Evolutionary conservation across 441 rosid genomes (phyloP), one percentile per base, ranked within the genome.

Genomic region (Raphanus hybrid): DNA sequence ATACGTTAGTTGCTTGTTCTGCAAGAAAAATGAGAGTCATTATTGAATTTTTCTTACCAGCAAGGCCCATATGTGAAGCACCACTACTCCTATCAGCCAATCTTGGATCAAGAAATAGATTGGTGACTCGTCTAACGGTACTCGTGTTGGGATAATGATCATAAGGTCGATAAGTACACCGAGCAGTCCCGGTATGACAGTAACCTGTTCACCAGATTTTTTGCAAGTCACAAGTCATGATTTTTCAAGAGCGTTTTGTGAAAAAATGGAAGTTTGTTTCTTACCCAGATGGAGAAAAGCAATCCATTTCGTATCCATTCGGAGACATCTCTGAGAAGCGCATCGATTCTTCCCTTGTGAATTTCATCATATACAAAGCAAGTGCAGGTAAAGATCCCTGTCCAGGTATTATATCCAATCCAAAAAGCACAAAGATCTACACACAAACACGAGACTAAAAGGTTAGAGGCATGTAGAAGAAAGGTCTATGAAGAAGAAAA

Each of bases 261-360:
- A 29, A 7, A 23, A 45, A 45, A 45, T 45, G 55, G 16, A 50
- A 50, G 55, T 15, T 50, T 34, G 15, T 0, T 4, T 50, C 48
- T 77, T 77, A 77, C 80, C 80, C 80, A 77, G 0, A 77, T 58
- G 62, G 32, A 71, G 76, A 71, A 43, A 3, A 77, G 14, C 67
- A 77, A 54, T 8, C 3, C 32, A 41, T 77, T 50, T 14, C 62
- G 14, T 9, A 50, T 52, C 43, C 23, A 8, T 7, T 35, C 52
- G 2, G 3, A 9, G 58, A 52, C 57, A 75, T 20, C 16, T 9
- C 52, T 57, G 67, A 66, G 32, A 58, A 71, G 67, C 61, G 58
- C 58, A 65, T 43, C 18, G 14, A 4, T 55, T 58, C 67, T 77
- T 71, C 76, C 67, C 43, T 15, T 77, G 39, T 18, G n/a, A 4